A percentile compares a stretch with the other conserved stretches of the same genome.
phyloP scores from a whole-genome alignment of 1,284 basidiomycete species.

The Apiotrichum porosum region DNA sequence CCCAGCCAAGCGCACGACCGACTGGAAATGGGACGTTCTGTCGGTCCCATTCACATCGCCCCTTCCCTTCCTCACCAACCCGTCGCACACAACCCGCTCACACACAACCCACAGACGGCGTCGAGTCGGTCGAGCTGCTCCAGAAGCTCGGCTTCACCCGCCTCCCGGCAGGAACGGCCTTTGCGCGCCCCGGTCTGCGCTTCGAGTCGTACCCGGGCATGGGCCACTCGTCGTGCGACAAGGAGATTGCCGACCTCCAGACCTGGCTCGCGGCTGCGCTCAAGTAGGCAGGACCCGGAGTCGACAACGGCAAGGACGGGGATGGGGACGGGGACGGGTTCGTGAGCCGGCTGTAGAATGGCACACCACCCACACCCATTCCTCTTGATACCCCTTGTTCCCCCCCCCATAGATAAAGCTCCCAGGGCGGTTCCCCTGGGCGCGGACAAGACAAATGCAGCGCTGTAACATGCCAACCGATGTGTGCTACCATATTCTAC shows the following conservation, averaged over 20 bases:
- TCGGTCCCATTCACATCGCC: neutral
- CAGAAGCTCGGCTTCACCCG: conserved; percentile 54
- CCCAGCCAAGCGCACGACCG: too few relatives aligned
- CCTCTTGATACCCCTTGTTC: too few relatives aligned
- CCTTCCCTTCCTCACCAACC: neutral
- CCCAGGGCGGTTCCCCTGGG: too few relatives aligned
- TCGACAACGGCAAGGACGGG: too few relatives aligned
- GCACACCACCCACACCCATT: too few relatives aligned
- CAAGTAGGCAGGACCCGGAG: conserved; percentile 17
- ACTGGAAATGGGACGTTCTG: too few relatives aligned
- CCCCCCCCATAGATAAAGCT: too few relatives aligned
- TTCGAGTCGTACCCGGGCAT: conserved; percentile 50
- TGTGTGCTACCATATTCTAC: neutral
- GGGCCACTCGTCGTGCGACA: conserved; percentile 58
- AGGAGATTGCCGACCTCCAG: conserved; percentile 62
- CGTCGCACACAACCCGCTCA: neutral
- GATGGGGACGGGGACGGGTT: too few relatives aligned
- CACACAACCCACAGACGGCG: conserved; percentile 40
- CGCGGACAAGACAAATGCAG: neutral
- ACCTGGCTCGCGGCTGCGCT: conserved; percentile 35
- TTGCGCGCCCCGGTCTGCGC: conserved; percentile 48
- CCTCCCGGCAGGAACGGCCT: conserved; percentile 30
- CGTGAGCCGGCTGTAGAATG: too few relatives aligned
- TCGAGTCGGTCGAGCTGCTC: conserved; percentile 57
- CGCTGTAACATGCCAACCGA: neutral